phyloP scores from a whole-genome alignment of 805 yeast genomes.

The Myxozyma udenii region DNA sequence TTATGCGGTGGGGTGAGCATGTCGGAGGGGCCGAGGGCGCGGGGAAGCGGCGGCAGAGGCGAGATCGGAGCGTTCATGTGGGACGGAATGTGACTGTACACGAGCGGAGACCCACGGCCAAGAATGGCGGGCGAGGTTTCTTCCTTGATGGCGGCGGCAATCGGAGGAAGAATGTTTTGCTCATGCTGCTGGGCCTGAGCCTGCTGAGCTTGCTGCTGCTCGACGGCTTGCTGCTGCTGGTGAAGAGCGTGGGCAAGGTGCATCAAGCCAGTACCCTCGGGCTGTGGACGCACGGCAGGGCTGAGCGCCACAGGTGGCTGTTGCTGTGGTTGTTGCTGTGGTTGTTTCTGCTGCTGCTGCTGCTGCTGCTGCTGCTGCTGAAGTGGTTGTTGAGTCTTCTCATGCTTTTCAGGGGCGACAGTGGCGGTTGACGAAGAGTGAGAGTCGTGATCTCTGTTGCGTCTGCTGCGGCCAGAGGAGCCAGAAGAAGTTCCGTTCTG shows the following conservation, averaged over 20 bases:
- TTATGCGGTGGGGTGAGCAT: constrained; percentile 28
- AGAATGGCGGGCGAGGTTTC: constrained; percentile 5
- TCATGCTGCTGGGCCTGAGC: constrained; percentile 1
- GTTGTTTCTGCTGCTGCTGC: neutral
- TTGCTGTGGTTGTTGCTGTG: constrained; percentile 1
- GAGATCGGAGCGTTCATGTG: constrained; percentile 5
- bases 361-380: constrained; percentile 3
- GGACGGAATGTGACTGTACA: constrained; percentile 2
- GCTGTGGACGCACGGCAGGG: constrained; percentile 13
- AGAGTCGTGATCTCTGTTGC: constrained; percentile 1
- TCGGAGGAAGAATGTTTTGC: constrained; percentile 7
- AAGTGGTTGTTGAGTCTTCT: neutral
- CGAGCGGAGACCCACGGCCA: constrained; percentile 10
- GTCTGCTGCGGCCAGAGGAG: constrained; percentile 3
- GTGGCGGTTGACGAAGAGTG: constrained; percentile 1
- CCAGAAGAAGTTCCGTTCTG: constrained; percentile 2
- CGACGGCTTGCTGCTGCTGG: constrained; percentile 16
- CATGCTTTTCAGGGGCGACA: no score
- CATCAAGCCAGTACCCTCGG: constrained; percentile 21
- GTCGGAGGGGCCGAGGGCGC: constrained; percentile 24
- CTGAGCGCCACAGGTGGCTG: neutral
- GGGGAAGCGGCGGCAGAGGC: constrained; percentile 24
- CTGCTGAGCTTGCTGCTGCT: constrained; percentile 7
- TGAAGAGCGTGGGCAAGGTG: constrained; percentile 27
- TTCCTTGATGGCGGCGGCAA: constrained; percentile 20